Conservation (phyloP, 1,139 yeast genomes). For the Sugiyamaella paludigena region DNA sequence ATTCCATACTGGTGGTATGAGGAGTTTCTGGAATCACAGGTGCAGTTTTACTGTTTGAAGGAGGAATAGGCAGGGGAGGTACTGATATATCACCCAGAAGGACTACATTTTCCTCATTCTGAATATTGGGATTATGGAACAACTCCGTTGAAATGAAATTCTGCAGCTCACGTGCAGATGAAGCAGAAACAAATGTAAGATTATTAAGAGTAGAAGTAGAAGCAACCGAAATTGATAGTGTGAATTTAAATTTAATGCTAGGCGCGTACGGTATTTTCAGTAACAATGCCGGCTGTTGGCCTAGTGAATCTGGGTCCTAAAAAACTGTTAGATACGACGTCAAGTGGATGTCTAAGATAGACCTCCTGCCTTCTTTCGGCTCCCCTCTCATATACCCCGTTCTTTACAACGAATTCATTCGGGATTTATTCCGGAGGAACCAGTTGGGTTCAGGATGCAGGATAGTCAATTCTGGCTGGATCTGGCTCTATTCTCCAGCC, state of each 20-base stretch:
- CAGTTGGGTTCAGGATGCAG: too few species aligned
- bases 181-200: slow-evolving; percentile 38
- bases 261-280: slow-evolving; percentile 25
- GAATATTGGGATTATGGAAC: slow-evolving; percentile 43
- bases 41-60: slow-evolving; percentile 15
- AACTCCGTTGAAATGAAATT: slow-evolving; percentile 39
- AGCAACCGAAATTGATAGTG: slow-evolving; percentile 10
- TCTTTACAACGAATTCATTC: too few species aligned
- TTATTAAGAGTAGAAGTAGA: slow-evolving; percentile 25
- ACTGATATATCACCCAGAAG: slow-evolving; percentile 36
- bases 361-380: not conserved
- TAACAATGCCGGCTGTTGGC: slow-evolving; percentile 17
- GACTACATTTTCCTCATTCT: slow-evolving; percentile 40
- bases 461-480: too few species aligned
- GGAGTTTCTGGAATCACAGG: slow-evolving; percentile 17
- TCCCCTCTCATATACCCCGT: too few species aligned
- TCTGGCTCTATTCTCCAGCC: not conserved
- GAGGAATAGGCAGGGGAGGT: slow-evolving; percentile 15
- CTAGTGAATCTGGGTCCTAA: slow-evolving; percentile 17
- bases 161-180: slow-evolving; percentile 31
- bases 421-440: not conserved
- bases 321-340: slow-evolving; percentile 4
- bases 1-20: slow-evolving; percentile 20
- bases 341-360: not conserved
- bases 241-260: slow-evolving; percentile 14